Evolutionary conservation across 2,329 filamentous ascomycete species (phyloP).

Genomic region (Trichoderma lentiforme): DNA sequence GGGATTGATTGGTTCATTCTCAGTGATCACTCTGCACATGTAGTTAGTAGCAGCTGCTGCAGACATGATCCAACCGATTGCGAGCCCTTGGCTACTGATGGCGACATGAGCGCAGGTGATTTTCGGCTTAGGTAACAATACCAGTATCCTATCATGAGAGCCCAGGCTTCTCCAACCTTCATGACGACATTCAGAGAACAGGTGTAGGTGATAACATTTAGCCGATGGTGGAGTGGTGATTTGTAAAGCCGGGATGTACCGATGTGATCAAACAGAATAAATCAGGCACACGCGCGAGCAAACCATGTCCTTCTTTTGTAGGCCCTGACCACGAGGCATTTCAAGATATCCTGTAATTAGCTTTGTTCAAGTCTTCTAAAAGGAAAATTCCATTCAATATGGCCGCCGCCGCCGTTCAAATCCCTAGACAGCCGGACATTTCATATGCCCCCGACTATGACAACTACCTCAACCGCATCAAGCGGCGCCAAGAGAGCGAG

Average conservation of each 20-base stretch:
- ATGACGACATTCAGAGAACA: slow-evolving; percentile 6
- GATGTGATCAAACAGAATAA: background rate
- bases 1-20: background rate
- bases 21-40: background rate
- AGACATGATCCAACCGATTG: slow-evolving; percentile 10
- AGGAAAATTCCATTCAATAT: slow-evolving; percentile 42
- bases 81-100: slow-evolving; percentile 5
- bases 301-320: background rate
- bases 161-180: background rate
- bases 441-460: slow-evolving; percentile 51
- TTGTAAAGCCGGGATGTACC: background rate
- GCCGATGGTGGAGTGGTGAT: background rate
- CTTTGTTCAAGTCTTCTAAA: background rate
- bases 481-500: slow-evolving; percentile 42
- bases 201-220: background rate
- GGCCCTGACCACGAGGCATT: background rate
- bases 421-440: slow-evolving; percentile 54
- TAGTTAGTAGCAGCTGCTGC: background rate
- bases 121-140: slow-evolving; percentile 9
- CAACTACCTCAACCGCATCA: slow-evolving; percentile 51
- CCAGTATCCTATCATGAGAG: background rate
- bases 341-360: background rate
- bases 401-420: slow-evolving; percentile 41
- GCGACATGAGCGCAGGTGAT: slow-evolving; percentile 15
- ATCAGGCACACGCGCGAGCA: background rate